Evolutionary conservation across 371 early-diverging fungal species (phyloP), one percentile per base, ranked within the genome.

Genomic region (Dinochytrium kinnereticum): DNA sequence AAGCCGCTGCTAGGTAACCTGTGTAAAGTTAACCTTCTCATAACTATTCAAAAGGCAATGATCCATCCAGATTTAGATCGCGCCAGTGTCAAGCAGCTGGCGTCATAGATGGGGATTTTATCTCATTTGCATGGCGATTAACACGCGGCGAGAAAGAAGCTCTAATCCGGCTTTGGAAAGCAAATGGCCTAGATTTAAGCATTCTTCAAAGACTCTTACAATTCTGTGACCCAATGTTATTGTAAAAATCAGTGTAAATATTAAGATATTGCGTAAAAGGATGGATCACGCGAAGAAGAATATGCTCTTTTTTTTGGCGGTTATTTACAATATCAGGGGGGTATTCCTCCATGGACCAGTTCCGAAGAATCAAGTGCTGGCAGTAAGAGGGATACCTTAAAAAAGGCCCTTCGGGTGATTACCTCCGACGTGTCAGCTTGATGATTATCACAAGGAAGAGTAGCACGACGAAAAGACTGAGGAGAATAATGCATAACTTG

Each of bases 381-480:
- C 44, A 44, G 7, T 44, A 44, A 7, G 19, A n/a, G n/a, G n/a
- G n/a, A n/a, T n/a, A n/a, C n/a, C n/a, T 19, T 13, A 19, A 44
- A 44, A 7, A 13, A 44, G 44, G 19, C 44, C 19, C 44, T 44
- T 44, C n/a, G n/a, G n/a, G n/a, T n/a, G n/a, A n/a, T n/a, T n/a
- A n/a, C n/a, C 34, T 28, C 24, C 61, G 7, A 5, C 36, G 5
- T 17, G 61, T 13, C 24, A 61, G 24, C 37, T 61, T 61, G 30
- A 82, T 64, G 53, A 80, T 75, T 26, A 82, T 53, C n/a, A 81
- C 51, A 71, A 83, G 37, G 30, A 81, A 44, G 53, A 78, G 69
- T 2, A 61, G 61, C 3, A 34, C 61, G 13, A 83, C 79, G 19
- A 81, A 34, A 19, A 83, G 53, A 26, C 49, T 65, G 26, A 83